Conservation (phyloP, 1,284 basidiomycete genomes). For the Hypsizygus ulmarius region DNA sequence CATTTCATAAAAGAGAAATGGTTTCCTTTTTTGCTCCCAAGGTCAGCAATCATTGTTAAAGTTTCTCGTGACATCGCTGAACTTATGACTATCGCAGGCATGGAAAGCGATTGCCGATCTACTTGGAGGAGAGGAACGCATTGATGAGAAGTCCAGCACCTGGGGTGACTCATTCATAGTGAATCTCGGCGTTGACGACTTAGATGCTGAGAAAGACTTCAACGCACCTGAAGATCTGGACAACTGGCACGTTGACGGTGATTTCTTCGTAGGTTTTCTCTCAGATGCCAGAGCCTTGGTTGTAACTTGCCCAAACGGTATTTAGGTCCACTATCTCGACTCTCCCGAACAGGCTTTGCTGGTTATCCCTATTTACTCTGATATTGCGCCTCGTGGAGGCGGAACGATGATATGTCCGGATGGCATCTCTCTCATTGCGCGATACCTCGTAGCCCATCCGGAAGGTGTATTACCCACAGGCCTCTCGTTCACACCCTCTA, state of each 20-base stretch:
- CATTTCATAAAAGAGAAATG: constrained; percentile 42
- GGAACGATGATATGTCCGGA: constrained; percentile 58
- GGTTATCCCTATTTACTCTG: constrained; percentile 56
- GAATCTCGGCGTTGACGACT: constrained; percentile 49
- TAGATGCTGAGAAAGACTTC: constrained; percentile 30
- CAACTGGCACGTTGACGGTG: constrained; percentile 66
- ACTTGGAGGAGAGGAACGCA: constrained; percentile 55
- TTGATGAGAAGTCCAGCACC: constrained; percentile 42
- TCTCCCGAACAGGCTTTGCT: constrained; percentile 61
- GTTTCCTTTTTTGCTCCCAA: constrained; percentile 53
- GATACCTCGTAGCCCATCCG: constrained; percentile 53
- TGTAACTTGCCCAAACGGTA: background rate
- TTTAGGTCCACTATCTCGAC: constrained; percentile 56
- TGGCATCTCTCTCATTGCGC: constrained; percentile 48
- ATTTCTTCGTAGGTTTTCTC: constrained; percentile 49
- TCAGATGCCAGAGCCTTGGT: background rate
- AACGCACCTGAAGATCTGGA: constrained; percentile 43
- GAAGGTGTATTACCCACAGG: constrained; percentile 51
- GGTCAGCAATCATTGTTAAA: constrained; percentile 27
- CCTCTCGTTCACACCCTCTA: constrained; percentile 46
- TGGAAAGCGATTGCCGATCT: constrained; percentile 60
- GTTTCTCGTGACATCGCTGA: background rate
- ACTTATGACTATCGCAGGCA: constrained; percentile 31
- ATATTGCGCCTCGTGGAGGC: constrained; percentile 51
- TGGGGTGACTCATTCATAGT: constrained; percentile 64